Percentiles rank a stretch among this genome's conserved stretches.
Evolutionary conservation across 2,329 filamentous ascomycete genomes (phyloP).

Genomic region (Endothia cerciana): DNA sequence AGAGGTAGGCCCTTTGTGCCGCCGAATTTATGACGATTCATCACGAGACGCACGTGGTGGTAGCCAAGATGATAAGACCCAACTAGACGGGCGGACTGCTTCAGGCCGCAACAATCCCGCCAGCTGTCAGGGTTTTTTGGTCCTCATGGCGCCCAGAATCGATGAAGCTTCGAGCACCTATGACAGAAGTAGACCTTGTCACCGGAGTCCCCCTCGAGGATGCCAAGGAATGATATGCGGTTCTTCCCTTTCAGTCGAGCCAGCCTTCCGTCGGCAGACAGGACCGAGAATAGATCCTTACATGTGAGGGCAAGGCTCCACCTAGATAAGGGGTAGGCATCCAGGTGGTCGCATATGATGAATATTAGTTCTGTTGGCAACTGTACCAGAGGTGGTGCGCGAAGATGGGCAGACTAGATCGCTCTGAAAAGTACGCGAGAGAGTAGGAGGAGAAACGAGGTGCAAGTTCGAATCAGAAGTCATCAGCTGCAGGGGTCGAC

Average conservation of each 20-base stretch:
- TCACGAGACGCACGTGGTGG: not conserved
- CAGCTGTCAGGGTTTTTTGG: not conserved
- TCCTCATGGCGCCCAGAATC: not conserved
- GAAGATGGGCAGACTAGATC: not conserved
- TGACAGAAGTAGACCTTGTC: not conserved
- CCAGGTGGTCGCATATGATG: not conserved
- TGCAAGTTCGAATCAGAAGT: not conserved
- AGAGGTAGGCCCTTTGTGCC: constrained; percentile 1
- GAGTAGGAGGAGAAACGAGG: not conserved
- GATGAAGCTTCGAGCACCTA: not conserved
- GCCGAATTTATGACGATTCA: not conserved
- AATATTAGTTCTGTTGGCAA: not conserved
- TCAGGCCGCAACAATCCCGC: not conserved
- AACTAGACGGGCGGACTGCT: not conserved
- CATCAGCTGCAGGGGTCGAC: not conserved
- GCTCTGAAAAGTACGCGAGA: not conserved
- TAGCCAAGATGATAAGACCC: not conserved
- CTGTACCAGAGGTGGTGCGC: not conserved
- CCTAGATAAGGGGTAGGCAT: not conserved
- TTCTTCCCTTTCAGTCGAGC: not conserved
- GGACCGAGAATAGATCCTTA: not conserved
- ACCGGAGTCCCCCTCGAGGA: not conserved
- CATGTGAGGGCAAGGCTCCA: not conserved
- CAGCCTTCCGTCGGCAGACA: not conserved
- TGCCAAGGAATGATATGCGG: not conserved